These are phyloP conservation scores for Selaginella tamariscina DNA, from an alignment of 75 land plant genomes.

Conservation along the genomic window DNA sequence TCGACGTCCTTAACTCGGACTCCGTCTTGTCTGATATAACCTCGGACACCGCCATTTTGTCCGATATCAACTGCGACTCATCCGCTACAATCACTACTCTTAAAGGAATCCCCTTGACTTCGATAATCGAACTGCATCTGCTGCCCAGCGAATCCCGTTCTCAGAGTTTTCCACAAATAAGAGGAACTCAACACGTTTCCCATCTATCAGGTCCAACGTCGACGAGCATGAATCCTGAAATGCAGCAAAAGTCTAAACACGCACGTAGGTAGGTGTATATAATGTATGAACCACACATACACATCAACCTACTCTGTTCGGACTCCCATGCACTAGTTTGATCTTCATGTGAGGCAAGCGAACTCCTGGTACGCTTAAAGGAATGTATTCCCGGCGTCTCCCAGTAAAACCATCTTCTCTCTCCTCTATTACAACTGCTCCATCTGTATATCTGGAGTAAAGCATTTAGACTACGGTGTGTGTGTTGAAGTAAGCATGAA, in stretches of 20 bases:
- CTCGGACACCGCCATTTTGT: too few relatives aligned
- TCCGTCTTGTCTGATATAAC: too few relatives aligned
- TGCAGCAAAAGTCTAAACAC: not conserved
- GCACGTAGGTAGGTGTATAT: not conserved
- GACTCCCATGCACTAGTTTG: slow-evolving; percentile 17
- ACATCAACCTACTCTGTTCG: not conserved
- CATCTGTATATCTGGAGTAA: slow-evolving; percentile 38
- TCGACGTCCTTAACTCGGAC: not conserved
- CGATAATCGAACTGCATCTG: not conserved
- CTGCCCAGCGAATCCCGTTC: not conserved
- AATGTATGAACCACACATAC: too few relatives aligned
- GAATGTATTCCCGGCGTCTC: slow-evolving; percentile 55
- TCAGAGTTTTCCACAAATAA: not conserved
- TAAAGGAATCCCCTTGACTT: not conserved
- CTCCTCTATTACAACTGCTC: slow-evolving; percentile 47
- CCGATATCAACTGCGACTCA: too few relatives aligned
- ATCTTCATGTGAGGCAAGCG: slow-evolving; percentile 81
- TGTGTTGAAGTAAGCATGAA: not conserved
- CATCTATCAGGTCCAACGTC: not conserved
- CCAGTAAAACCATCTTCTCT: slow-evolving; percentile 31
- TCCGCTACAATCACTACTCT: not conserved
- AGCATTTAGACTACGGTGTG: not conserved
- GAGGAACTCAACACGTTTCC: not conserved
- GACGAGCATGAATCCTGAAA: not conserved
- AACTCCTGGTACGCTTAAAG: slow-evolving; percentile 67